phyloP scores from a whole-genome alignment of 192 early-diverging fungal genomes.

The Jimgerdemannia lactiflua region DNA sequence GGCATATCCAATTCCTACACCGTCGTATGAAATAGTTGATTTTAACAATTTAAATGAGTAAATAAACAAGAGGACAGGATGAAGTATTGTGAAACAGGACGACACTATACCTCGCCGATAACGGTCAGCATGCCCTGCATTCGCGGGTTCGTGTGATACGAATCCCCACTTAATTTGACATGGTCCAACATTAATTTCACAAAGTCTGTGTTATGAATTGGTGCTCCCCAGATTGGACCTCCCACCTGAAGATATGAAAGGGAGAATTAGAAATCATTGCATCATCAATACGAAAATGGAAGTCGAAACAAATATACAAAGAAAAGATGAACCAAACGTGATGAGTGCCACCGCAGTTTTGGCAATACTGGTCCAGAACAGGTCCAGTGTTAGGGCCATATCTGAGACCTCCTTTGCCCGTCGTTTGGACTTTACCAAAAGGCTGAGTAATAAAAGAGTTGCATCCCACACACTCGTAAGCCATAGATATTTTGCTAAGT shows the following conservation, averaged over 20 bases:
- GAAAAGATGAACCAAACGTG: constrained; percentile 52
- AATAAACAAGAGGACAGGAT: neutral
- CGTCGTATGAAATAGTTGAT: constrained; percentile 9
- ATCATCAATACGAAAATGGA: no score
- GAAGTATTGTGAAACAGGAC: neutral
- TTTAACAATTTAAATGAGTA: neutral
- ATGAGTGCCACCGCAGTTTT: constrained; percentile 65
- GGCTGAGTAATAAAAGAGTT: constrained; percentile 68
- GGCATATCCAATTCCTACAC: constrained; percentile 61
- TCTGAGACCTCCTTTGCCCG: constrained; percentile 56
- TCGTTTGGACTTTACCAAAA: constrained; percentile 60
- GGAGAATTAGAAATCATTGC: neutral
- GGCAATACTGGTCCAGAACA: constrained; percentile 58
- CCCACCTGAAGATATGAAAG: constrained; percentile 58
- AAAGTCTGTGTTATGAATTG: constrained; percentile 84
- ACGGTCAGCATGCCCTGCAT: constrained; percentile 98
- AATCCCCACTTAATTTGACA: constrained; percentile 51
- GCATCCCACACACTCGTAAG: constrained; percentile 89
- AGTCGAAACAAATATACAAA: neutral
- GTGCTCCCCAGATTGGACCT: constrained; percentile 88
- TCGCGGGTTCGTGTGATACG: constrained; percentile 79
- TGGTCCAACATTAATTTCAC: constrained; percentile 76
- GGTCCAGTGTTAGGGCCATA: constrained; percentile 66
- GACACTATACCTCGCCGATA: constrained; percentile 63
- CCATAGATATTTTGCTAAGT: constrained; percentile 70